Percentiles rank a stretch among this genome's conserved stretches.
Evolutionary conservation across 1,139 yeast species (phyloP).

Genomic region (Zygosaccharomyces sapae): DNA sequence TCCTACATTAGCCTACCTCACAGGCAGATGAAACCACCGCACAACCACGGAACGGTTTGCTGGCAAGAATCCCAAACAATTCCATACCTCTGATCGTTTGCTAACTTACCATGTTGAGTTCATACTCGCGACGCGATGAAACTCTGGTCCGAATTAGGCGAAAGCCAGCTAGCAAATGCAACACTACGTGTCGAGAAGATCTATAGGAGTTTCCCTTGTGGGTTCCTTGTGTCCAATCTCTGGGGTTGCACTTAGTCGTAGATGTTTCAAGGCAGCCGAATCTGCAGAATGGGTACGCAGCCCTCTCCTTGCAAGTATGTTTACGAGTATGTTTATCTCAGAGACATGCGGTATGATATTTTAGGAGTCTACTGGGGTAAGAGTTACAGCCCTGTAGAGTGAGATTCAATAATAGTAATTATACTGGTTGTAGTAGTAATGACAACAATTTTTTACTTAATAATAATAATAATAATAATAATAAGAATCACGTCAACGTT

Average conservation of each 20-base stretch:
- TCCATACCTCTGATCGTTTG: too few relatives aligned
- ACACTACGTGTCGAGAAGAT: too few relatives aligned
- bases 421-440: background rate
- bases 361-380: background rate
- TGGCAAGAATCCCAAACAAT: too few relatives aligned
- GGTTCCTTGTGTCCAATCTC: background rate
- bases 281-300: too few relatives aligned
- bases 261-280: too few relatives aligned
- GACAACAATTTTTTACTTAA: background rate
- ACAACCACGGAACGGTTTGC: too few relatives aligned
- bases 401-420: background rate
- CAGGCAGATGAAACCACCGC: too few relatives aligned
- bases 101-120: conserved; percentile 1
- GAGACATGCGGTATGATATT: background rate
- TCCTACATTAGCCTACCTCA: too few relatives aligned
- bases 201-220: background rate
- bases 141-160: conserved; percentile 4
- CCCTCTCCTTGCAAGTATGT: too few relatives aligned
- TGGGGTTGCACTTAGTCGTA: background rate
- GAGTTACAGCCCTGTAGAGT: background rate
- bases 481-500: too few relatives aligned
- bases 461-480: background rate
- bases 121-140: conserved; percentile 8
- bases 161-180: conserved; percentile 3
- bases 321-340: background rate